phyloP scores from a whole-genome alignment of 2,329 filamentous ascomycete genomes.

The Xylaria sp. region DNA sequence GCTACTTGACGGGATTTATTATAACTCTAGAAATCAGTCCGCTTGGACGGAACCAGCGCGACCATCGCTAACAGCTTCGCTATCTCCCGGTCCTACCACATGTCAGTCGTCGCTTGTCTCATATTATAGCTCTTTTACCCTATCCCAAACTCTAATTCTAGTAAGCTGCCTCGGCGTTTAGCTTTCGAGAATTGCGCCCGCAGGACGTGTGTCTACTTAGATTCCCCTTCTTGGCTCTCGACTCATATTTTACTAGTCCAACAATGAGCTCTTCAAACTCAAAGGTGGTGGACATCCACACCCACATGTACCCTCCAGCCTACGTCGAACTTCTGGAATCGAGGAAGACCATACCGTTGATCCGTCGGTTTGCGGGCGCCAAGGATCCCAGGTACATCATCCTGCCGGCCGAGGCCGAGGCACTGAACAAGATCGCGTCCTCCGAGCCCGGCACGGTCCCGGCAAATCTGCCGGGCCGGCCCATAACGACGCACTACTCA shows the following conservation, averaged over 20 bases:
- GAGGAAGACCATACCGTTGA: slow-evolving; percentile 69
- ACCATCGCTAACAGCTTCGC: neutral
- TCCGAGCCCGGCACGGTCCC: slow-evolving; percentile 37
- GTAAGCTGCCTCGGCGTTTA: neutral
- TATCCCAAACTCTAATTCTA: neutral
- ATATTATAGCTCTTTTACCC: neutral
- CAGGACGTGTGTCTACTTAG: neutral
- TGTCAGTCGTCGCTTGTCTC: neutral
- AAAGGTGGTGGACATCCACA: slow-evolving; percentile 69
- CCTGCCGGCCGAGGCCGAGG: slow-evolving; percentile 56
- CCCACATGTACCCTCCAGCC: slow-evolving; percentile 70
- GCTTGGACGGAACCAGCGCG: neutral
- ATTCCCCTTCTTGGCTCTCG: neutral
- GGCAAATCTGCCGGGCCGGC: slow-evolving; percentile 72
- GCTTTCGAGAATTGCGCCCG: neutral
- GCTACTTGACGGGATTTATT: neutral
- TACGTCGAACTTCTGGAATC: slow-evolving; percentile 67
- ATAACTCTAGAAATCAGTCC: neutral
- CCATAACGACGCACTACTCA: slow-evolving; percentile 82
- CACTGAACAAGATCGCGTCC: slow-evolving; percentile 56
- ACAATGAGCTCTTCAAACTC: slow-evolving; percentile 45
- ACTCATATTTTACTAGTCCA: neutral
- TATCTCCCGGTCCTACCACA: neutral
- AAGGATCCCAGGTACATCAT: slow-evolving; percentile 70
- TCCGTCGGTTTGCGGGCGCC: slow-evolving; percentile 66